Evolutionary conservation across 1,139 yeast species (phyloP).

Genomic region (Kodamaea fungicola): DNA sequence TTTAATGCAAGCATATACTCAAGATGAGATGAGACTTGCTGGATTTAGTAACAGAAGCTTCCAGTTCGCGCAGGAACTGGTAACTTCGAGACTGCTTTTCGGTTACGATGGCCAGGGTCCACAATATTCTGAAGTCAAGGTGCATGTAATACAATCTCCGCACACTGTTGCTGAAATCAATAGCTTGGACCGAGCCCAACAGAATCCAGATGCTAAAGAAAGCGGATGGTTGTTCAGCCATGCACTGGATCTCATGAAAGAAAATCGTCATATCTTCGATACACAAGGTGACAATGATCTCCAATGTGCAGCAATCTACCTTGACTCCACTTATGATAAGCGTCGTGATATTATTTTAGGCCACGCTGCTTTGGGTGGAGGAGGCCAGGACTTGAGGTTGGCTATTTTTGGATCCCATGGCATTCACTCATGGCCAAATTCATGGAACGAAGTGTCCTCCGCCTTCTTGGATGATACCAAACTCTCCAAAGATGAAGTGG

Average conservation of each 20-base stretch:
- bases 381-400: constrained; percentile 60
- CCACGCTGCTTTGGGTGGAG: constrained; percentile 96
- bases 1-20: constrained; percentile 89
- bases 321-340: constrained; percentile 84
- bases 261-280: constrained; percentile 16
- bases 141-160: constrained; percentile 70
- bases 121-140: constrained; percentile 65
- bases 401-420: constrained; percentile 97
- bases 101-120: constrained; percentile 34
- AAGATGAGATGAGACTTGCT: constrained; percentile 79
- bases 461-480: constrained; percentile 69
- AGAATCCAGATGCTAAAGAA: constrained; percentile 67
- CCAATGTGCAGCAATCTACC: constrained; percentile 79
- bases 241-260: constrained; percentile 66
- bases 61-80: constrained; percentile 67
- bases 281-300: constrained; percentile 38
- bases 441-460: constrained; percentile 65
- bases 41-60: constrained; percentile 83
- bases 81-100: constrained; percentile 28
- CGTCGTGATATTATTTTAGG: constrained; percentile 59
- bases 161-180: constrained; percentile 68
- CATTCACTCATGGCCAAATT: constrained; percentile 82
- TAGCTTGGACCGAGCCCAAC: constrained; percentile 83
- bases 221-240: constrained; percentile 75
- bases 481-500: constrained; percentile 66